A percentile compares a stretch with the other conserved stretches of the same genome.
Evolutionary conservation across 441 rosid species (phyloP).

Genomic region (Sinapis alba): DNA sequence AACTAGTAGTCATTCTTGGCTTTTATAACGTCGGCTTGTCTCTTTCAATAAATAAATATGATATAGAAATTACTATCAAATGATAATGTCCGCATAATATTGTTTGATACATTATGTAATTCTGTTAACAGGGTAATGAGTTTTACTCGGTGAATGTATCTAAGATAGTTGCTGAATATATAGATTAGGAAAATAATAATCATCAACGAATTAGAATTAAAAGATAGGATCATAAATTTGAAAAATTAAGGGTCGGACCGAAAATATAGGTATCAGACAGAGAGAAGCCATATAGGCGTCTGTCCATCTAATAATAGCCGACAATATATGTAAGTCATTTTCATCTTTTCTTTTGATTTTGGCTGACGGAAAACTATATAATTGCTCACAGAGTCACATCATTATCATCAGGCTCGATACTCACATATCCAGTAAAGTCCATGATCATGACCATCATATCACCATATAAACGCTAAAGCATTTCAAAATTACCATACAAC

Average conservation of each 20-base stretch:
- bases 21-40: constrained; percentile 6
- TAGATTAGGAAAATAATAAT: neutral
- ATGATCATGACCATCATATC: constrained; percentile 19
- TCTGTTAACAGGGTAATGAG: neutral
- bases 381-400: constrained; percentile 27
- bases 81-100: neutral
- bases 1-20: neutral
- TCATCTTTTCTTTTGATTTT: constrained; percentile 13
- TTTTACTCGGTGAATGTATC: neutral
- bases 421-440: constrained; percentile 8
- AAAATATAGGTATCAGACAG: constrained; percentile 23
- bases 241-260: constrained; percentile 11
- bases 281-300: constrained; percentile 4
- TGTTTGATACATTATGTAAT: neutral
- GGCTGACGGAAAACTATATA: constrained; percentile 13
- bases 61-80: neutral
- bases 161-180: neutral
- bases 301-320: constrained; percentile 27
- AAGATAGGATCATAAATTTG: constrained; percentile 19
- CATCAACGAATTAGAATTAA: constrained; percentile 9
- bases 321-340: constrained; percentile 22
- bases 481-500: neutral
- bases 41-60: neutral
- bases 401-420: constrained; percentile 9
- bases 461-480: constrained; percentile 2